A percentile compares a stretch with the other conserved stretches of the same genome.
Conservation (phyloP, 2,329 filamentous ascomycete species). For the Colletotrichum kahawae region DNA sequence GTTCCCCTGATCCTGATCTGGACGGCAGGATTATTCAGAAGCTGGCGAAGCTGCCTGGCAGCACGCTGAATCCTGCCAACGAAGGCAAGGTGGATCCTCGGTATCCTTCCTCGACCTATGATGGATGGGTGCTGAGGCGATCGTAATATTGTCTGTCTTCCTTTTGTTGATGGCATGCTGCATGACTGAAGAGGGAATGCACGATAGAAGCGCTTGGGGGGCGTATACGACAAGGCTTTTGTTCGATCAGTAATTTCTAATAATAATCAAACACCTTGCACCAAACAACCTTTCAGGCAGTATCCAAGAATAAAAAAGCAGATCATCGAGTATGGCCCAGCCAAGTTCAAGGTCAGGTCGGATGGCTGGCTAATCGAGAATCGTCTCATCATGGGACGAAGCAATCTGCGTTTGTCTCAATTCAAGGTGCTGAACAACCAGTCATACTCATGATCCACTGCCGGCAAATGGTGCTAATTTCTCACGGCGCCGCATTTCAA, state of each 20-base stretch:
- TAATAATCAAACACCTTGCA: background rate
- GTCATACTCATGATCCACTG: background rate
- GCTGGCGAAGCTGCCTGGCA: background rate
- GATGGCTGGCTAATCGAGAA: background rate
- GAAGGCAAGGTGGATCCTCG: background rate
- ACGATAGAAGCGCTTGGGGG: background rate
- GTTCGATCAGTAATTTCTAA: background rate
- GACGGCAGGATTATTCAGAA: slow-evolving; percentile 4
- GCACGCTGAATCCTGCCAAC: background rate
- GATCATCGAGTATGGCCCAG: background rate
- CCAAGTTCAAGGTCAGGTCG: background rate
- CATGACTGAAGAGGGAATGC: background rate
- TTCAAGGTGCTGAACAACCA: background rate
- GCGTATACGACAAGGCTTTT: background rate
- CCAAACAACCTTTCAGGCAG: background rate
- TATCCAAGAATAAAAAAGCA: background rate
- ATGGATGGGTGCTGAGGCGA: background rate
- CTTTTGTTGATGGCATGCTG: background rate
- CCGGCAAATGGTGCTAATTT: background rate
- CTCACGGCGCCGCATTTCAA: background rate
- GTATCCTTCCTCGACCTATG: slow-evolving; percentile 2
- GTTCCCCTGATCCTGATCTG: background rate
- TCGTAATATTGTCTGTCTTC: background rate
- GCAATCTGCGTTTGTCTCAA: background rate
- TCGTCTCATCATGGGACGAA: background rate